Base-by-base conservation (phyloP, 257 asterid genomes). In the Fraxinus excelsior region DNA sequence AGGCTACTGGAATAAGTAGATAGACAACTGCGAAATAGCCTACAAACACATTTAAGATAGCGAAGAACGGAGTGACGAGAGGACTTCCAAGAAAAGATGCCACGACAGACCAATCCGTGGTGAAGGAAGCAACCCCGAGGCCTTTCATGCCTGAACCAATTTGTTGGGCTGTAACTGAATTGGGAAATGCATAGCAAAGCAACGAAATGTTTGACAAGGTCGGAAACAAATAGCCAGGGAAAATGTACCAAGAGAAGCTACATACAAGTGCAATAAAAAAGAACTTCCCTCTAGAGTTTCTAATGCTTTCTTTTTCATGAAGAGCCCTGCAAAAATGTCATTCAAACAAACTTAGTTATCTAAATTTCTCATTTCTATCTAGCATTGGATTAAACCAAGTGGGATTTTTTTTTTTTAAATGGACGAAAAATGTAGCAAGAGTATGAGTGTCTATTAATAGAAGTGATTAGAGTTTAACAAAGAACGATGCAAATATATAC, bases 71-170 rank as follows among this genome's bases (percentile, higher is more conserved):
- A 11, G 95, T 29, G 53, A 88, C 77, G 0, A 94, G 88, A 10
- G 97, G 98, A 77, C 95, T 92, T 5, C 70, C 64, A 11, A 89
- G 87, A 58, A 28, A 92, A 0, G 93, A 82, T 1, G 92, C 88
- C 6, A 92, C 82, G 1, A 78, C 84, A 0, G 91, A 37, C 97
- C 97, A 94, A 38, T 92, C 97, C 0, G 89, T 19, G 34, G 96
- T 85, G 70, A 92, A 70, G 62, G 98, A 78, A 1, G 67, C 88
- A 10, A 94, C 62, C 6, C 97, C 98, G 0, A 92, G 92, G 3
- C 98, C 98, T 0, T 1, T 0, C 82, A 85, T 62, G 13, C 98
- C 97, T 0, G 98, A 89, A 1, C 98, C 97, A 14, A 94, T 40
- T 58, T 89, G 87, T 23, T 92, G 93, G 12, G 88, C 92, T 0